A percentile compares a stretch with the other conserved stretches of the same genome.
Evolutionary conservation across 257 asterid species (phyloP).

Genomic region (Scutellaria minor): DNA sequence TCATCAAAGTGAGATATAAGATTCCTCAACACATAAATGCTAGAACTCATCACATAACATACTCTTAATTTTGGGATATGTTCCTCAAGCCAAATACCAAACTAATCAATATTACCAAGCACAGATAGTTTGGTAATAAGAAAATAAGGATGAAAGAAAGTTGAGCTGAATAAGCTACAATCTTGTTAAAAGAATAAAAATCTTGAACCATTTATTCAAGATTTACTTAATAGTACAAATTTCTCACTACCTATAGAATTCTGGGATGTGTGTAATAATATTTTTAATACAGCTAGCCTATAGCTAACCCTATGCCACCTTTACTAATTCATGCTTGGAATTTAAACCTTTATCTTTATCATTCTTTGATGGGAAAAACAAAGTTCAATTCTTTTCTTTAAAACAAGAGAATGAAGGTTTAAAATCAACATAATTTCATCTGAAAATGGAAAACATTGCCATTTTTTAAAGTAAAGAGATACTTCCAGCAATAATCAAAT

Average conservation of each 20-base stretch:
- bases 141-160: neutral
- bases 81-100: neutral
- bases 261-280: neutral
- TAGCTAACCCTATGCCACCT: neutral
- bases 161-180: neutral
- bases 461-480: neutral
- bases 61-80: neutral
- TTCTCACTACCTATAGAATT: neutral
- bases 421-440: neutral
- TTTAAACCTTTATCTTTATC: neutral
- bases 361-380: neutral
- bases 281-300: neutral
- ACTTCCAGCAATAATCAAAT: neutral
- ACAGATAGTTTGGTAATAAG: neutral
- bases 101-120: neutral
- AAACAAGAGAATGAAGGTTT: neutral
- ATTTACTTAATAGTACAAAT: neutral
- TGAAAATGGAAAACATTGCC: neutral
- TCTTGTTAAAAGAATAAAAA: neutral
- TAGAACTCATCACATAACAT: too few species aligned
- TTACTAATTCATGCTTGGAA: neutral
- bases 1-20: slow-evolving; percentile 5
- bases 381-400: neutral
- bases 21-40: neutral
- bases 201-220: too few species aligned